Percentiles rank a stretch among this genome's conserved stretches.
These are phyloP conservation scores for Paraleonurus japonicus DNA, from an alignment of 257 asterid genomes.

Conservation along the genomic window DNA sequence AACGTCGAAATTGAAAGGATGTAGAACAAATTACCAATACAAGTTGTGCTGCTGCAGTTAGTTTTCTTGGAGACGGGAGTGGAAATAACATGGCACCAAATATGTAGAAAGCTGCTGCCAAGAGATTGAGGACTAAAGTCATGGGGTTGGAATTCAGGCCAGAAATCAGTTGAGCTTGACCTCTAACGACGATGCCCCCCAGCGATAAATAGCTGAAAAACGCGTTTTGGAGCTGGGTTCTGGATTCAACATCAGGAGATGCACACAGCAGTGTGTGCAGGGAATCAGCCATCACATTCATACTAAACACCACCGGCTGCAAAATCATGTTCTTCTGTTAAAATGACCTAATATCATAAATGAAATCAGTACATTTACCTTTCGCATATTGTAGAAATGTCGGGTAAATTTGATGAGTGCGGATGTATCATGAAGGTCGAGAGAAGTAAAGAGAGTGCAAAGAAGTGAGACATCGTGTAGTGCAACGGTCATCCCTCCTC, in stretches of 20 bases:
- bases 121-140: slow-evolving; percentile 31
- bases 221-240: slow-evolving; percentile 33
- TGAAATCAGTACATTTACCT: background rate
- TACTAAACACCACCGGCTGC: slow-evolving; percentile 51
- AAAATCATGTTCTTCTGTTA: background rate
- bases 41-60: slow-evolving; percentile 34
- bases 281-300: slow-evolving; percentile 44
- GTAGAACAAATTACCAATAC: slow-evolving; percentile 26
- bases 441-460: slow-evolving; percentile 20
- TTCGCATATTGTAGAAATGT: slow-evolving; percentile 30
- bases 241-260: slow-evolving; percentile 33
- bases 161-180: background rate
- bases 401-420: slow-evolving; percentile 15
- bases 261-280: slow-evolving; percentile 35
- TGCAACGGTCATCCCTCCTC: slow-evolving; percentile 39
- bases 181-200: background rate
- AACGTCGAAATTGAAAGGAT: background rate
- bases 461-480: slow-evolving; percentile 23
- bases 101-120: slow-evolving; percentile 36
- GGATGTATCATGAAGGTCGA: slow-evolving; percentile 25
- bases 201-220: slow-evolving; percentile 39
- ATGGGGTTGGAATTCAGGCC: slow-evolving; percentile 41
- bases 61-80: slow-evolving; percentile 38
- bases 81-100: slow-evolving; percentile 40
- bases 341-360: background rate